phyloP scores from a whole-genome alignment of 306 rosid genomes.

The Begonia masoniana region DNA sequence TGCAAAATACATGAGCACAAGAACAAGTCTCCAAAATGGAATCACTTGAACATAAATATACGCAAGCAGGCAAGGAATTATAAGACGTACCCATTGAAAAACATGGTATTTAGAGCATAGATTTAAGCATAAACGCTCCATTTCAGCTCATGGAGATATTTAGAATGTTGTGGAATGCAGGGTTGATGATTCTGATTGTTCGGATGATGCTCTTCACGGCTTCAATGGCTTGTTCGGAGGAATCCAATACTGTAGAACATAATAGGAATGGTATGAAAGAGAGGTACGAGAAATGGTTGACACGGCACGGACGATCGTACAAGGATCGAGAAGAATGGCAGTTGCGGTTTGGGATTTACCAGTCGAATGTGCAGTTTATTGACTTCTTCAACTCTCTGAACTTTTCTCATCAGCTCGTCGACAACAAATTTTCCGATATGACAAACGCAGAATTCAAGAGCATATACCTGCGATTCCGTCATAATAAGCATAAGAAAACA shows the following conservation, averaged over 20 bases:
- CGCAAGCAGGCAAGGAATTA: not conserved
- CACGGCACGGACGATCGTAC: constrained; percentile 19
- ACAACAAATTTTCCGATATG: constrained; percentile 57
- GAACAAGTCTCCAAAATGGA: constrained; percentile 7
- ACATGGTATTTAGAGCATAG: constrained; percentile 3
- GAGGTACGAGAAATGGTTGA: constrained; percentile 45
- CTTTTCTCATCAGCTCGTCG: constrained; percentile 39
- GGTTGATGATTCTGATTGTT: constrained; percentile 21
- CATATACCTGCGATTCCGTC: constrained; percentile 24
- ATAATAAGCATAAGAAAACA: not conserved
- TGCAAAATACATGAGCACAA: constrained; percentile 24
- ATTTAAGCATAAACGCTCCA: constrained; percentile 2
- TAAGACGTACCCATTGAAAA: not conserved
- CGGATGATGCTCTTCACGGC: constrained; percentile 25
- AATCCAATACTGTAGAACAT: constrained; percentile 6
- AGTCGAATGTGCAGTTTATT: constrained; percentile 29
- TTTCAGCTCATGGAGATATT: constrained; percentile 25
- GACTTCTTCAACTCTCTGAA: constrained; percentile 39
- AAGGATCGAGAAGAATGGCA: constrained; percentile 31
- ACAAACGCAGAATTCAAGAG: constrained; percentile 40
- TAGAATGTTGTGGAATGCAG: constrained; percentile 8
- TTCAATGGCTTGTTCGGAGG: constrained; percentile 14
- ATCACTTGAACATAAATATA: constrained; percentile 9
- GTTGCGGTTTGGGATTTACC: constrained; percentile 41
- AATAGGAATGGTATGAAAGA: constrained; percentile 16